Percentiles rank a stretch among this genome's conserved stretches.
These are phyloP conservation scores for Letharia lupina DNA, from an alignment of 495 filamentous ascomycete genomes.

Conservation along the genomic window DNA sequence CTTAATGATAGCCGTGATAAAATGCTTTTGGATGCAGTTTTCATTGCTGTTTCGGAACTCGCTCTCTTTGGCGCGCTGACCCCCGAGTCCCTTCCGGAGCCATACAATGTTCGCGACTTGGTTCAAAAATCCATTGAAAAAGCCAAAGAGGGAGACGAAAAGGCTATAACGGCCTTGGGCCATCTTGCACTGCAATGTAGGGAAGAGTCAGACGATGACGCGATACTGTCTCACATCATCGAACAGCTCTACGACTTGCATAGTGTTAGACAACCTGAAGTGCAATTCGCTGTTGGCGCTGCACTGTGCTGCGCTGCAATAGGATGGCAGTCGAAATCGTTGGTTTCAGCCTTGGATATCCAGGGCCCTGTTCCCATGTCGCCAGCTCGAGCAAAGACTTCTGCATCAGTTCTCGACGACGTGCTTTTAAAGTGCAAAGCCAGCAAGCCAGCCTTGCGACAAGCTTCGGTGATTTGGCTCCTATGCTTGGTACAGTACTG, in stretches of 20 bases:
- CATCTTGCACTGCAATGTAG: slow-evolving; percentile 50
- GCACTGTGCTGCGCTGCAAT: slow-evolving; percentile 66
- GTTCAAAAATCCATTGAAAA: slow-evolving; percentile 51
- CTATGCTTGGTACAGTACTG: slow-evolving; percentile 89
- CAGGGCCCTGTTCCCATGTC: slow-evolving; percentile 39
- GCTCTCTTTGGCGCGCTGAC: slow-evolving; percentile 58
- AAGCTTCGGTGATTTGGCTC: slow-evolving; percentile 87
- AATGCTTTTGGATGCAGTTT: slow-evolving; percentile 50
- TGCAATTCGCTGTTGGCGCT: slow-evolving; percentile 83
- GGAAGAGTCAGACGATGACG: slow-evolving; percentile 29
- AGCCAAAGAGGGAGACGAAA: slow-evolving; percentile 74
- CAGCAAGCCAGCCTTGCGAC: slow-evolving; percentile 77
- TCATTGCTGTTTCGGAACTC: slow-evolving; percentile 64
- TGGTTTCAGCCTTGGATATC: slow-evolving; percentile 55
- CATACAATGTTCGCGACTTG: slow-evolving; percentile 36
- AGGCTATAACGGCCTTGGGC: slow-evolving; percentile 68
- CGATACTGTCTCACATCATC: slow-evolving; percentile 39
- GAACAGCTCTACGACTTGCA: slow-evolving; percentile 63
- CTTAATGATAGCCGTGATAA: slow-evolving; percentile 44
- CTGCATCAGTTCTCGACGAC: slow-evolving; percentile 54
- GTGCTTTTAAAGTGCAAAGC: slow-evolving; percentile 64
- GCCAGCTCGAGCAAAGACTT: slow-evolving; percentile 37
- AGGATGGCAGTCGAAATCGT: slow-evolving; percentile 66
- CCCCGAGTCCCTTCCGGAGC: slow-evolving; percentile 32
- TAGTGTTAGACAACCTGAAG: slow-evolving; percentile 72